Conservation (phyloP, 768 basidiomycete genomes). For the Mycena rebaudengoi region DNA sequence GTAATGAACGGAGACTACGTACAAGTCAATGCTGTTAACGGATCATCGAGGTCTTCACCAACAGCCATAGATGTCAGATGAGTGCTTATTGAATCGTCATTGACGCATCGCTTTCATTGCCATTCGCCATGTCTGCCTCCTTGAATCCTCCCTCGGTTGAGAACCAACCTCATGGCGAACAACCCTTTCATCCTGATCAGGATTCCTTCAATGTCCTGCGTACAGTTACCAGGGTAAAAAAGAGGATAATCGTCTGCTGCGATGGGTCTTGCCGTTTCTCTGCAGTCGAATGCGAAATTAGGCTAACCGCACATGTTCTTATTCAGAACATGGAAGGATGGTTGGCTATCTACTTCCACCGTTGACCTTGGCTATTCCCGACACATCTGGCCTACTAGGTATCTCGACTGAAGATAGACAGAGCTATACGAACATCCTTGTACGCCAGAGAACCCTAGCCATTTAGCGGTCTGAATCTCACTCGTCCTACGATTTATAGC, state of each 20-base stretch:
- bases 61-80: no score
- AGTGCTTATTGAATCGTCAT: no score
- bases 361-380: background rate
- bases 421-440: slow-evolving; percentile 65
- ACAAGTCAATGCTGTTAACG: no score
- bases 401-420: slow-evolving; percentile 51
- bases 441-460: slow-evolving; percentile 34
- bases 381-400: slow-evolving; percentile 10
- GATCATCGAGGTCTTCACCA: no score
- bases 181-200: background rate
- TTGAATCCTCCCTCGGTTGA: no score
- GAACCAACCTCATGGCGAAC: no score
- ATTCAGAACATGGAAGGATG: slow-evolving; percentile 85
- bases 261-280: slow-evolving; percentile 62
- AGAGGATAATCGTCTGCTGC: slow-evolving; percentile 77
- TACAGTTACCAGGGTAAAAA: slow-evolving; percentile 43
- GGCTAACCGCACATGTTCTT: no score
- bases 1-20: no score
- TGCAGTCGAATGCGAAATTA: background rate
- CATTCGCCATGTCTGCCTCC: no score
- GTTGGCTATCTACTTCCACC: slow-evolving; percentile 28
- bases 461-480: background rate
- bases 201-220: slow-evolving; percentile 1
- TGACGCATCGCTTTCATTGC: no score
- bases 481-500: slow-evolving; percentile 41